phyloP scores from a whole-genome alignment of 202 grass and related monocot genomes.

The Saccharum hybrid region DNA sequence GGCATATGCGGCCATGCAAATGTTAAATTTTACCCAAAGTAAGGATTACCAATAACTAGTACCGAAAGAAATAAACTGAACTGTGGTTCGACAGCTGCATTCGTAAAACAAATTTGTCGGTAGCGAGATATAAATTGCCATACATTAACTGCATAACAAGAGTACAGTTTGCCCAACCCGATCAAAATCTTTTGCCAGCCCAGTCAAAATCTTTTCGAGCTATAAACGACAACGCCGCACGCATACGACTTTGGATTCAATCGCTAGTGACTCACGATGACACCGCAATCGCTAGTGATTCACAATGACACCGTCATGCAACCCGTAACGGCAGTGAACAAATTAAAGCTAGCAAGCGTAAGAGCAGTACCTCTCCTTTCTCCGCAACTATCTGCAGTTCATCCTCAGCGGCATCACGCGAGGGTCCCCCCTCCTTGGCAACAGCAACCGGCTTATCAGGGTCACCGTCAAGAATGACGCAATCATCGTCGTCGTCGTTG shows the following conservation, averaged over 20 bases:
- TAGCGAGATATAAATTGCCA: not conserved
- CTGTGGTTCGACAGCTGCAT: slow-evolving; percentile 5
- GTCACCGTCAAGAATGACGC: slow-evolving; percentile 65
- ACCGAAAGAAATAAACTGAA: slow-evolving; percentile 12
- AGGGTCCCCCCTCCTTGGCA: slow-evolving; percentile 28
- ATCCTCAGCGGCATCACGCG: slow-evolving; percentile 47
- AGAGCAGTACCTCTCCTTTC: slow-evolving; percentile 71
- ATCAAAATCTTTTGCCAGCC: not conserved
- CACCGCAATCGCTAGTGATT: not conserved
- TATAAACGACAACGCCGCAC: not conserved
- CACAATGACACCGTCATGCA: not conserved
- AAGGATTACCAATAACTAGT: not conserved
- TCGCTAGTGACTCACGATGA: not conserved
- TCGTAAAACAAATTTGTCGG: not conserved
- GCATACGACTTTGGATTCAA: not conserved
- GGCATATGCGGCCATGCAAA: not conserved
- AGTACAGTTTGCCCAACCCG: not conserved
- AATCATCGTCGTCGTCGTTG: slow-evolving; percentile 54
- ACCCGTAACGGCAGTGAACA: not conserved
- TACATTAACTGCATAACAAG: not conserved
- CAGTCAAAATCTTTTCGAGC: not conserved
- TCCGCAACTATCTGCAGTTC: slow-evolving; percentile 70
- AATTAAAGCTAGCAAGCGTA: not conserved
- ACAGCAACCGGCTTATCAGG: slow-evolving; percentile 50
- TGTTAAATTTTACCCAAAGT: not conserved